A percentile compares a stretch with the other conserved stretches of the same genome.
Conservation (phyloP, 331 rosid species). For the Quercus phellos region DNA sequence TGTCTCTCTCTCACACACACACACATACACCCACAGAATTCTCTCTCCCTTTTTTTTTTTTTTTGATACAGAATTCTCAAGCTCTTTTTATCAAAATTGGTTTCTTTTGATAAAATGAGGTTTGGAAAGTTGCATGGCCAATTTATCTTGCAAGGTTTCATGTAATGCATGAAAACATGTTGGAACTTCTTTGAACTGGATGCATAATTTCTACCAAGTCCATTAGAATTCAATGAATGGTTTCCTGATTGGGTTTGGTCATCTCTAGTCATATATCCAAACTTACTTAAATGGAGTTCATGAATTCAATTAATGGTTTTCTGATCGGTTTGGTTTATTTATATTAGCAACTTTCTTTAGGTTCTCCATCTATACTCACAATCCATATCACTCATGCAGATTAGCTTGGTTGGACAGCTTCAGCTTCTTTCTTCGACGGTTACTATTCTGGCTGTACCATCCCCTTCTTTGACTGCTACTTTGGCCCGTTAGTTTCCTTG, state of each 20-base stretch:
- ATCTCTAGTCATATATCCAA: not conserved
- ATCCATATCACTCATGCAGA: slow-evolving; percentile 49
- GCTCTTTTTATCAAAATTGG: not conserved
- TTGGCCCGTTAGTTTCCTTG: slow-evolving; percentile 85
- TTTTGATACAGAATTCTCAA: not conserved
- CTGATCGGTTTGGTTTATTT: no score
- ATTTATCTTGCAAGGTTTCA: not conserved
- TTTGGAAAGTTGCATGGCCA: not conserved
- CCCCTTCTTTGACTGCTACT: slow-evolving; percentile 87
- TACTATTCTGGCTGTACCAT: slow-evolving; percentile 88
- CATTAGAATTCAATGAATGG: not conserved
- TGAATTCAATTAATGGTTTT: not conserved
- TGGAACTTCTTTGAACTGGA: not conserved
- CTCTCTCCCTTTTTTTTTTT: not conserved
- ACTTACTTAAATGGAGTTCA: not conserved
- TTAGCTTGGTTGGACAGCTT: slow-evolving; percentile 91
- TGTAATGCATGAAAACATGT: not conserved
- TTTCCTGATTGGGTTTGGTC: not conserved
- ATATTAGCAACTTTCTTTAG: not conserved
- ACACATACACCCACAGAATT: not conserved
- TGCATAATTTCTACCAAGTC: not conserved
- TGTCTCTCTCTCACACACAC: not conserved
- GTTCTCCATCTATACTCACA: slow-evolving; percentile 14
- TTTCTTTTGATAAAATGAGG: not conserved
- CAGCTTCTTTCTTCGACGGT: slow-evolving; percentile 97